These are phyloP conservation scores for Setomelanomma holmii DNA, from an alignment of 2,329 filamentous ascomycete species.

Conservation along the genomic window DNA sequence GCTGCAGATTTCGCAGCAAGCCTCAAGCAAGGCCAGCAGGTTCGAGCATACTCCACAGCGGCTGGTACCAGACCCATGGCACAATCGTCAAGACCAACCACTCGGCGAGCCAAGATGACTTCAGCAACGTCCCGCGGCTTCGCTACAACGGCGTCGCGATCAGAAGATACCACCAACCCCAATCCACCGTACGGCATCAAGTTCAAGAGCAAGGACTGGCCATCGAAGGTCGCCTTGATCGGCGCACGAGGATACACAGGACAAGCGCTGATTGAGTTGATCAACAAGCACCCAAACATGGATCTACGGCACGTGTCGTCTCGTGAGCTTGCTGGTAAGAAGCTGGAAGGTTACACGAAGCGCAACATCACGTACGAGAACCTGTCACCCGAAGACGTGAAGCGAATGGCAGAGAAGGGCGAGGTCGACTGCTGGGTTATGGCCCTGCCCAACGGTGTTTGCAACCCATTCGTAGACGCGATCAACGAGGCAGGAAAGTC, in stretches of 20 bases:
- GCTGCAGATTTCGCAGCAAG: slow-evolving; percentile 74
- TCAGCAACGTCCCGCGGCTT: slow-evolving; percentile 58
- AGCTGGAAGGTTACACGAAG: slow-evolving; percentile 89
- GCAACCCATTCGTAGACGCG: slow-evolving; percentile 91
- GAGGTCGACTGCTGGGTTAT: slow-evolving; percentile 97
- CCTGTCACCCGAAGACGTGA: slow-evolving; percentile 83
- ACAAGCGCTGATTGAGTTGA: slow-evolving; percentile 83
- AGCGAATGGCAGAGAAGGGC: slow-evolving; percentile 80
- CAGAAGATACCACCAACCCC: slow-evolving; percentile 71
- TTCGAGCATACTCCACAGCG: slow-evolving; percentile 68
- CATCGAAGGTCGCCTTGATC: slow-evolving; percentile 83
- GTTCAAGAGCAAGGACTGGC: slow-evolving; percentile 81
- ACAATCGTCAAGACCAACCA: slow-evolving; percentile 32
- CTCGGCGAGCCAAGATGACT: slow-evolving; percentile 36
- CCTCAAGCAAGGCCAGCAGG: slow-evolving; percentile 67
- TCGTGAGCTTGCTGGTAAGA: slow-evolving; percentile 85
- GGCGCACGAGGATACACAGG: slow-evolving; percentile 94
- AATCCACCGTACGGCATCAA: slow-evolving; percentile 90
- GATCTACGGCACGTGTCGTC: slow-evolving; percentile 92
- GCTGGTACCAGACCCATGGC: slow-evolving; percentile 47
- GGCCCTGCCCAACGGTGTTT: slow-evolving; percentile 94
- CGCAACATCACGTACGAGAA: slow-evolving; percentile 92
- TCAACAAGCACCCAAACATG: slow-evolving; percentile 88
- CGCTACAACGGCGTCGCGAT: slow-evolving; percentile 58
- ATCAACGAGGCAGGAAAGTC: slow-evolving; percentile 71